phyloP scores from a whole-genome alignment of 768 basidiomycete genomes.

The Cystofilobasidium macerans region DNA sequence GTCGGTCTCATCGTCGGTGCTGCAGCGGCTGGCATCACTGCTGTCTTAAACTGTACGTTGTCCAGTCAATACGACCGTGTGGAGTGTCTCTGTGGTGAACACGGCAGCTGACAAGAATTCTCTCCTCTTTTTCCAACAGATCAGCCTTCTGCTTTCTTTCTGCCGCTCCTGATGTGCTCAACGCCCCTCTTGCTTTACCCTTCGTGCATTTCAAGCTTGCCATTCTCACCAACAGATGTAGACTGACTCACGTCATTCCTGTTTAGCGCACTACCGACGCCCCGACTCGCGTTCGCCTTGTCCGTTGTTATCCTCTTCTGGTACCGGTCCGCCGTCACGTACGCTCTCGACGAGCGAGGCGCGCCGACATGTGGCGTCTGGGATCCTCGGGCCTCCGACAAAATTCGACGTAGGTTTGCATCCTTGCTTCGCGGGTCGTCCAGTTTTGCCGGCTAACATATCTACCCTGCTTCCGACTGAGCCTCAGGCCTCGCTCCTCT shows the following conservation, averaged over 20 bases:
- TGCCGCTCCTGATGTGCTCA: not conserved
- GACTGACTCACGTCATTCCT: not conserved
- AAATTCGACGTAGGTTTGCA: not conserved
- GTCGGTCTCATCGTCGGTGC: too few species aligned
- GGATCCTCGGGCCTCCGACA: not conserved
- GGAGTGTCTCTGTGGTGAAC: too few species aligned
- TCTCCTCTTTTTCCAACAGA: not conserved
- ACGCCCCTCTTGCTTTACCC: not conserved
- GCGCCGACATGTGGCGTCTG: conserved; percentile 16
- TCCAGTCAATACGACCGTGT: too few species aligned
- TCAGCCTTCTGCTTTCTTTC: not conserved
- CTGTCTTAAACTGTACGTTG: too few species aligned
- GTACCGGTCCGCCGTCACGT: not conserved
- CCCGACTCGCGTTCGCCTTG: not conserved
- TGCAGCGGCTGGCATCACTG: too few species aligned
- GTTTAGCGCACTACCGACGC: too few species aligned
- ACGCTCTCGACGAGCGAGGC: not conserved
- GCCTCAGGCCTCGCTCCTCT: too few species aligned
- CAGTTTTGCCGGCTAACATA: too few species aligned
- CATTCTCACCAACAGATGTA: too few species aligned
- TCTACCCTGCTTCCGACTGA: too few species aligned
- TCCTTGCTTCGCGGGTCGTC: not conserved
- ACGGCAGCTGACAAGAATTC: too few species aligned
- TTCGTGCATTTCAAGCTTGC: not conserved
- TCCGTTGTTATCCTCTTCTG: not conserved